These are phyloP conservation scores for Rhazya stricta DNA, from an alignment of 257 asterid genomes.

Conservation along the genomic window DNA sequence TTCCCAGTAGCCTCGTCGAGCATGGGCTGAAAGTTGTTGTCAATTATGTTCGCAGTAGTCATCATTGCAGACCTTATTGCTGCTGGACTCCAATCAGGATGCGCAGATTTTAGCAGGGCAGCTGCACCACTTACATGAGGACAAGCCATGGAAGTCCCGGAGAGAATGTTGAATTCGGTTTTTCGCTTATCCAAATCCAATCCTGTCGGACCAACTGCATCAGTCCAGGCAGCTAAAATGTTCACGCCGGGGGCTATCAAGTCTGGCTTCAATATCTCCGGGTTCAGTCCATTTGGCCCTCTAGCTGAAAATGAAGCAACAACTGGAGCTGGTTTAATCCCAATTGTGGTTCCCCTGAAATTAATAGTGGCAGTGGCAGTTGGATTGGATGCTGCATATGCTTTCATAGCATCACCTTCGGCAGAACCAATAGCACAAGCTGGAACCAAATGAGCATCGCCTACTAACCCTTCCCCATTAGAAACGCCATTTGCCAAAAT, in stretches of 20 bases:
- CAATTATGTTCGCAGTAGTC: conserved; percentile 69
- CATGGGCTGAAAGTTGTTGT: conserved; percentile 53
- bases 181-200: conserved; percentile 62
- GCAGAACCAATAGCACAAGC: conserved; percentile 73
- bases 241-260: conserved; percentile 93
- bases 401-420: conserved; percentile 70
- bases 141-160: conserved; percentile 98
- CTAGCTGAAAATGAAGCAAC: conserved; percentile 90
- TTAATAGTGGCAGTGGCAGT: conserved; percentile 55
- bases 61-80: conserved; percentile 92
- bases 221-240: conserved; percentile 91
- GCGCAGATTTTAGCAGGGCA: conserved; percentile 89
- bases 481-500: conserved; percentile 77
- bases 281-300: conserved; percentile 87
- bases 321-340: conserved; percentile 88
- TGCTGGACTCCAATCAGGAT: conserved; percentile 96
- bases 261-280: conserved; percentile 86
- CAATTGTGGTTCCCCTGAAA: conserved; percentile 68
- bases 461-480: conserved; percentile 93
- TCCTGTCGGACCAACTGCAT: conserved; percentile 88
- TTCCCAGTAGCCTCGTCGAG: conserved; percentile 66
- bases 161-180: conserved; percentile 76
- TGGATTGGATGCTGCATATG: conserved; percentile 41
- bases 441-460: conserved; percentile 85
- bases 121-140: conserved; percentile 99